These are phyloP conservation scores for Globisporangium viniferum DNA, from an alignment of 352 stramenopile genomes.

Conservation along the genomic window DNA sequence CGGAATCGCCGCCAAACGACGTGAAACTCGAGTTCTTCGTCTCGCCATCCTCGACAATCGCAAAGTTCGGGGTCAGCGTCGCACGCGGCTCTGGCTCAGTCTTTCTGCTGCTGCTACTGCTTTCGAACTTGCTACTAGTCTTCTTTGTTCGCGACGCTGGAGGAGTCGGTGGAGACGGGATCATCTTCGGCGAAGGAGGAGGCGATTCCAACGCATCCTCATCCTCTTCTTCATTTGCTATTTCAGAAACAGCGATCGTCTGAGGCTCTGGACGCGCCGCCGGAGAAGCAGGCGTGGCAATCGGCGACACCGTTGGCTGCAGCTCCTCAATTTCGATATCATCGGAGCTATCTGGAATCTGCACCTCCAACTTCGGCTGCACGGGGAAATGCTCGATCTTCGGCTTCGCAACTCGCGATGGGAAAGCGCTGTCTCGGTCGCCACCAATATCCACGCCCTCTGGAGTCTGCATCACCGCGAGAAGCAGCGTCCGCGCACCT, in stretches of 20 bases:
- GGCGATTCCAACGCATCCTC: slow-evolving; percentile 16
- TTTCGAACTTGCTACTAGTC: slow-evolving; percentile 2
- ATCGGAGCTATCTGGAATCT: slow-evolving; percentile 14
- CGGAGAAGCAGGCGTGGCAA: slow-evolving; percentile 17
- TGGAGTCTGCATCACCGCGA: slow-evolving; percentile 87
- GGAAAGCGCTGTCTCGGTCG: slow-evolving; percentile 51
- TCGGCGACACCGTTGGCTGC: slow-evolving; percentile 12
- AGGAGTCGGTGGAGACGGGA: slow-evolving; percentile 24
- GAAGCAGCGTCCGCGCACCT: slow-evolving; percentile 73
- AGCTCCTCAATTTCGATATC: slow-evolving; percentile 15
- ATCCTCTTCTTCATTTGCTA: slow-evolving; percentile 6
- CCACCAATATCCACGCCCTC: slow-evolving; percentile 73
- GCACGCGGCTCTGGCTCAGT: slow-evolving; percentile 5
- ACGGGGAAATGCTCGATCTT: slow-evolving; percentile 6
- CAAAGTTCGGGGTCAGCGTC: slow-evolving; percentile 63
- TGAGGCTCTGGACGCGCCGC: slow-evolving; percentile 1
- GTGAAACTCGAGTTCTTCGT: slow-evolving; percentile 78
- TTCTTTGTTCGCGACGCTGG: slow-evolving; percentile 16
- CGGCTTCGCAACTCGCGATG: slow-evolving; percentile 20
- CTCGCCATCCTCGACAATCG: slow-evolving; percentile 52
- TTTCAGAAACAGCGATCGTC: slow-evolving; percentile 6
- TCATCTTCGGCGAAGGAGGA: slow-evolving; percentile 17
- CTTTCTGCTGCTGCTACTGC: not conserved
- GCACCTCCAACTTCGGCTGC: slow-evolving; percentile 7
- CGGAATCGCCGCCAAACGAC: slow-evolving; percentile 79